A percentile compares a stretch with the other conserved stretches of the same genome.
Evolutionary conservation across 495 filamentous ascomycete species (phyloP).

Genomic region (Cercophora sp.): DNA sequence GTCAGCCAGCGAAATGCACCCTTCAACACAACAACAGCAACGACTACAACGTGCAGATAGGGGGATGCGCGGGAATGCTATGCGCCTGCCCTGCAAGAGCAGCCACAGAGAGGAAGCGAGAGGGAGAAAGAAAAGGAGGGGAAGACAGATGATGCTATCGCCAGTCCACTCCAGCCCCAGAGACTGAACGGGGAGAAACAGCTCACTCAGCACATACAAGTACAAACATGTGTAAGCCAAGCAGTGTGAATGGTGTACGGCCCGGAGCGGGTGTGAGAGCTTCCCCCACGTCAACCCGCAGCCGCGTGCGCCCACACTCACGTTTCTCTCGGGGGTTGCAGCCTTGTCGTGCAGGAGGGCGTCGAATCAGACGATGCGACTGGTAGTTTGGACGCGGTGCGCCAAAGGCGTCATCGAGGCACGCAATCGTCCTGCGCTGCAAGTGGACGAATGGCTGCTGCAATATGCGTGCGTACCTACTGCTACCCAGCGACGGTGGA

Average conservation of each 20-base stretch:
- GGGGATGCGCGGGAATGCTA: too few relatives aligned
- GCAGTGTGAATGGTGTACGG: too few relatives aligned
- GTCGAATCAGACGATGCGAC: conserved; percentile 6
- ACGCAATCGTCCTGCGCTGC: conserved; percentile 25
- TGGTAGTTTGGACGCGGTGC: conserved; percentile 1
- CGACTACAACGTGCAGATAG: too few relatives aligned
- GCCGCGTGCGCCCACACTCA: conserved; percentile 2
- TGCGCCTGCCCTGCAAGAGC: too few relatives aligned
- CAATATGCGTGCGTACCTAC: neutral
- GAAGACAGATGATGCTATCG: conserved; percentile 10
- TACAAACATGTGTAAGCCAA: neutral
- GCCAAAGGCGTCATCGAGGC: conserved; percentile 29
- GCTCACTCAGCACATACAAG: neutral
- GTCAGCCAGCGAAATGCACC: too few relatives aligned
- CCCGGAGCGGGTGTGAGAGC: neutral
- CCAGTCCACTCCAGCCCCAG: neutral
- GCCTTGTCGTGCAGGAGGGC: neutral
- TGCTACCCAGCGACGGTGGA: too few relatives aligned
- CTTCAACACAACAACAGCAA: too few relatives aligned
- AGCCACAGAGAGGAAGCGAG: too few relatives aligned
- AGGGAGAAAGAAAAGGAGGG: neutral
- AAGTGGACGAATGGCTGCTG: conserved; percentile 11
- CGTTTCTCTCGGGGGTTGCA: neutral
- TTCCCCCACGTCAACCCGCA: conserved; percentile 5
- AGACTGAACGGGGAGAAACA: neutral